Base-by-base conservation (phyloP, 768 basidiomycete genomes). In the Leccinum variicolor region DNA sequence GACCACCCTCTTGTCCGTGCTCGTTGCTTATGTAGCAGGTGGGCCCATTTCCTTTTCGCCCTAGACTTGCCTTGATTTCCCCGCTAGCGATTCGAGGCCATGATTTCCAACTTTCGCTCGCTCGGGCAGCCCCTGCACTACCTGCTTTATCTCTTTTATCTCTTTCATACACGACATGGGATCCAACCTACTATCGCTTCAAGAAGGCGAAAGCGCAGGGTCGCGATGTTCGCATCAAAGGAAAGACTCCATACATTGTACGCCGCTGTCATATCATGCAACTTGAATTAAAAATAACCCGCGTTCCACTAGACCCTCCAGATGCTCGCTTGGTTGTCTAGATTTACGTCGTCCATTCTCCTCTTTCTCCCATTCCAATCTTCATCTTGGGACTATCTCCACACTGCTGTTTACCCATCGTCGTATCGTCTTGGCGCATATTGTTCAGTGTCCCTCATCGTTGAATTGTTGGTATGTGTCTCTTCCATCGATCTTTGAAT, bases 161-260 rank as follows among this genome's bases (percentile, higher is more conserved):
- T 19, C 66, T 94, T 15, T 65, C 87, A 6, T 95, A 93, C 87
- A 84, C 85, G 1, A 84, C 80, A 2, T 96, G 94, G 94, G 86
- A 96, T 67, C 93, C 92, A 13, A 89, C 89, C 19, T 93, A 92
- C 70, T 73, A 80, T 23, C 75, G 81, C 10, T 74, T 82, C 54
- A 79, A 79, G 61, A 79, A 75, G 62, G 84, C 86, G 13, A 80
- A 82, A 63, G 74, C 81, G 43, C 89, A 92, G 75, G 89, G 90
- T 2, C 82, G 89, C 19, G 81, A 85, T 59, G 78, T 92, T 23
- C 83, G 87, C 50, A 75, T 90, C 34, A 78, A 76, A 26, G 89
- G 90, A 21, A 89, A 84, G 69, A 72, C 71, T 9, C 66, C 70
- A 56, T 89, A 92, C 66, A 84, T 82, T 60, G 90, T 87, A 66